Evolutionary conservation across 768 basidiomycete genomes (phyloP), one percentile per base, ranked within the genome.

Genomic region (Psilocybe cyanescens): DNA sequence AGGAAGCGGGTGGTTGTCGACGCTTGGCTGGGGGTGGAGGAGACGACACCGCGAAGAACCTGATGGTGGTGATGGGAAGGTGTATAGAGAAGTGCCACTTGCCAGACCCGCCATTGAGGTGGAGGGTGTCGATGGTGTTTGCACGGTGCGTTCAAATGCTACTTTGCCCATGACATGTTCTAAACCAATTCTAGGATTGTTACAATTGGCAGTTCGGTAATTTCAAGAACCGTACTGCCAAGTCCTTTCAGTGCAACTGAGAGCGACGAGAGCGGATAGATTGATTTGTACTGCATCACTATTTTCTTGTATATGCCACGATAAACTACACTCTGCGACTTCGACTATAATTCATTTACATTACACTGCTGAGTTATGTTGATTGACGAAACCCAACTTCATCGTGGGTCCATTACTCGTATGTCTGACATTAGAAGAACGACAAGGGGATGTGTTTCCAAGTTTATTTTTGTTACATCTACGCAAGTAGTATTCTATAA

Each of bases 201-300:
- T 90, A 80, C 64, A 85, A 78, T 65, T 91, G 90, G 90, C 86
- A 90, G 59, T 91, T 78, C 69, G 87, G 68, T 33, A 58, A 56
- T 11, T 70, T 68, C 57, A 67, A 62, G 63, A 66, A 68, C 44
- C 31, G 14, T 9, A 53, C 51, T 3, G 50, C 50, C 1, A 49
- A 46, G 19, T 46, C 16, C 19, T 16, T 12, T 19, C 45, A 49
- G 14, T 49, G 47, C 47, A 28, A 28, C 14, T 49, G n/a, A 44
- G 14, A 2, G n/a, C 14, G 14, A 39, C 37, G 37, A 39, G 14
- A 8, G 8, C n/a, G 24, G 19, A 50, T 28, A 5, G 12, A 44
- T 44, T 44, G 41, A 14, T 12, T 3, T 44, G n/a, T 44, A 44
- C 14, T n/a, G 14, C 2, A 44, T n/a, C 4, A 44, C 41, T 44